Evolutionary conservation across 2,329 filamentous ascomycete genomes (phyloP), one percentile per base, ranked within the genome.

Genomic region (Fusarium pseudoanthophilum): DNA sequence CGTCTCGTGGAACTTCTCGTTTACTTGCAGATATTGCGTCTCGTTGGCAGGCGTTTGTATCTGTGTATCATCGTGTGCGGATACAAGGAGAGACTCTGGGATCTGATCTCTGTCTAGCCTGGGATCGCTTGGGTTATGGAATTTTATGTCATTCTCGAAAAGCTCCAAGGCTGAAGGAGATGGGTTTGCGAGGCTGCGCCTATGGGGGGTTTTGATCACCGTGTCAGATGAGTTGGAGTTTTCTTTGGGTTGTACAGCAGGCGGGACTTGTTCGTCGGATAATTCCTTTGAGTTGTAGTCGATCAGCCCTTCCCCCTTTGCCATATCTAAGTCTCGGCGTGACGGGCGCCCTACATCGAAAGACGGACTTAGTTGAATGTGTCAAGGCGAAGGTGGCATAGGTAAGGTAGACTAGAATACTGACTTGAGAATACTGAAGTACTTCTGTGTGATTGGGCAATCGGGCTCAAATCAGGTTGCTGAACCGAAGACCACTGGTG

Each of bases 401-500:
- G 42, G 26, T 28, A 21, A 77, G 42, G 26, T 30, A 46, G 45
- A 51, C 28, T n/a, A 10, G 24, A 36, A 20, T 74, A 69, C 79
- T 79, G 57, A 62, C 78, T 78, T 42, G 71, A 66, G 5, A 74
- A 60, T 5, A 70, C 67, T 28, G 78, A 78, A 40, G 32, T 46
- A 37, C 74, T 78, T 69, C 77, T 67, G 36, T 75, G 60, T 69
- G 85, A 87, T 75, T 87, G 84, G 26, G 83, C 78, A 58, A 88
- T 87, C 18, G 86, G 85, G 57, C 85, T 88, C 51, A 89, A 74
- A 13, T 80, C 79, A 16, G 87, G 86, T 66, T 87, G 85, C 30
- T 84, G 84, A 2, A 83, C 83, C 7, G 86, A 88, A 9, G 85
- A 87, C 87, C 87, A 89, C 61, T 86, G 84, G 26, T 83, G 81